Evolutionary conservation across 1,139 yeast species (phyloP).

Genomic region (Hansenula sp.): DNA sequence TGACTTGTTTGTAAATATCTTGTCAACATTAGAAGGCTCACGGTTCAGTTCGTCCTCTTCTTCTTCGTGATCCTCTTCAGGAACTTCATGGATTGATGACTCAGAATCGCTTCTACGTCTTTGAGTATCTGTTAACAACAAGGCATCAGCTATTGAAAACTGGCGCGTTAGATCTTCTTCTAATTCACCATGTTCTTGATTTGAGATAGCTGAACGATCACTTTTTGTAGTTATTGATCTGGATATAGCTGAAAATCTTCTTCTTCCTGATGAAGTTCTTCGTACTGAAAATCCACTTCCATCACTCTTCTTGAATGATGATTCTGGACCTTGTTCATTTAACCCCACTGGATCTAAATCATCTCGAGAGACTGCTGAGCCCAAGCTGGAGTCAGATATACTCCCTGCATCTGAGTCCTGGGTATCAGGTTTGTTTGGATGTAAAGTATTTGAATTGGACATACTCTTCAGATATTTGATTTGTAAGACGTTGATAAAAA

Average conservation of each 20-base stretch:
- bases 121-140: background rate
- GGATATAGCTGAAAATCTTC: background rate
- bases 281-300: background rate
- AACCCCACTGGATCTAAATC: too few species aligned
- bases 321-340: too few species aligned
- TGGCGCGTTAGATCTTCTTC: background rate
- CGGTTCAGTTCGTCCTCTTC: background rate
- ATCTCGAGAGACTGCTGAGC: too few species aligned
- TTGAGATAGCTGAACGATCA: background rate
- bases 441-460: too few species aligned
- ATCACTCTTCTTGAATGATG: too few species aligned
- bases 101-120: background rate
- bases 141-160: background rate
- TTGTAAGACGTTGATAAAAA: too few species aligned
- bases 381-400: too few species aligned
- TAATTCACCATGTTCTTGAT: background rate
- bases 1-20: conserved; percentile 25
- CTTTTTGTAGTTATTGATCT: background rate
- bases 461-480: too few species aligned
- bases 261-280: background rate
- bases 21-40: conserved; percentile 15
- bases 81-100: background rate
- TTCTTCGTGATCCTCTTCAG: background rate
- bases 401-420: too few species aligned
- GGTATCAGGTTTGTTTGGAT: too few species aligned